Evolutionary conservation across 371 early-diverging fungal species (phyloP).

Genomic region (Dinochytrium kinnereticum): DNA sequence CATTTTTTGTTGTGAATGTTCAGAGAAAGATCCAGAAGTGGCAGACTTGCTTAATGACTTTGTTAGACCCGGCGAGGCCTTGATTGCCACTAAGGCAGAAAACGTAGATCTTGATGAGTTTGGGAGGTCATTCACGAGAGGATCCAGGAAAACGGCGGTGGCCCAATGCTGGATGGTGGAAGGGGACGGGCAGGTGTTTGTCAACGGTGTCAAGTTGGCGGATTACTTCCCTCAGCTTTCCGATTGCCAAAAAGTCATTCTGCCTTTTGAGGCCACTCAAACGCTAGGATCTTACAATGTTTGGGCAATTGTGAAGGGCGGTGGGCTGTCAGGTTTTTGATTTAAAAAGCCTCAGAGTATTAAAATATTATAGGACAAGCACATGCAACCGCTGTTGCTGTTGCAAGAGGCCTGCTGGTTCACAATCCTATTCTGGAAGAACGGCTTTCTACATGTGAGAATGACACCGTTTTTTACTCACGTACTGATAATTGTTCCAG

Average conservation of each 20-base stretch:
- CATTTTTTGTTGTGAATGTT: neutral
- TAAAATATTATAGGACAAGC: constrained; percentile 70
- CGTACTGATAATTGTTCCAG: too few relatives aligned
- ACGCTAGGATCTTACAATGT: constrained; percentile 81
- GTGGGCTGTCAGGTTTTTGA: constrained; percentile 80
- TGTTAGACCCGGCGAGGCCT: constrained; percentile 42
- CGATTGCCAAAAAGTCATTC: constrained; percentile 72
- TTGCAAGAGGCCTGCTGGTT: constrained; percentile 79
- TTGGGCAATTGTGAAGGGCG: constrained; percentile 85
- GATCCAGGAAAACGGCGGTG: constrained; percentile 84
- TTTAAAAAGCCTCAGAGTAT: neutral
- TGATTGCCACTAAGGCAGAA: constrained; percentile 1
- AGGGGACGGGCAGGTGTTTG: constrained; percentile 74
- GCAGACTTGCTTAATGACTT: constrained; percentile 48
- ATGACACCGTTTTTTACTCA: neutral
- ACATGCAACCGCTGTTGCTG: constrained; percentile 83
- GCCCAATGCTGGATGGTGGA: constrained; percentile 79
- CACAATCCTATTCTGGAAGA: constrained; percentile 67
- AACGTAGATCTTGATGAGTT: constrained; percentile 64
- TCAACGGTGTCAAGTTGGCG: constrained; percentile 82
- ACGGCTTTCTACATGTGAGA: constrained; percentile 57
- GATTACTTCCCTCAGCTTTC: constrained; percentile 74
- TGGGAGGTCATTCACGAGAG: constrained; percentile 82
- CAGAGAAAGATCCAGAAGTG: constrained; percentile 56
- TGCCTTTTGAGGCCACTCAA: constrained; percentile 76